phyloP scores from a whole-genome alignment of 225 moss, liverwort and hornwort species.

The Pseudisothecium myosuroides region DNA sequence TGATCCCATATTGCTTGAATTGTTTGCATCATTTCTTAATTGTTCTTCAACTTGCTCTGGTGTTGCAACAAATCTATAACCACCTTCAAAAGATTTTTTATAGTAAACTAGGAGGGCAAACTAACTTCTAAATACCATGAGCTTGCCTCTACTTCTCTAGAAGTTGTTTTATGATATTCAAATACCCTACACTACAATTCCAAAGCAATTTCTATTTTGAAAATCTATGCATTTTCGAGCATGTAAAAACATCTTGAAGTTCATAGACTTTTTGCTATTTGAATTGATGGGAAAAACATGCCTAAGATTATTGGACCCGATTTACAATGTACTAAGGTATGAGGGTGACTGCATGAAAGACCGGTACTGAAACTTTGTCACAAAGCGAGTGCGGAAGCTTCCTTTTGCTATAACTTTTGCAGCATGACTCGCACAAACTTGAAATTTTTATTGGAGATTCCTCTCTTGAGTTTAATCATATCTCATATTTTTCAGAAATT shows the following conservation, averaged over 20 bases:
- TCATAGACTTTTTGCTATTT: background rate
- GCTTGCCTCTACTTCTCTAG: fast-evolving
- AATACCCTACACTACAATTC: background rate
- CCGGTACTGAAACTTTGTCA: no score
- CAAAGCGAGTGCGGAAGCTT: no score
- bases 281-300: fast-evolving
- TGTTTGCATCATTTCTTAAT: background rate
- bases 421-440: no score
- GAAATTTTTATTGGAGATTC: no score
- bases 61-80: background rate
- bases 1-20: background rate
- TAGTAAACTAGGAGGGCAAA: background rate
- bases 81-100: background rate
- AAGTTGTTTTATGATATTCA: no score
- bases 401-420: no score
- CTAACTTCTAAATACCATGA: background rate
- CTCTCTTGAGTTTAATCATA: no score
- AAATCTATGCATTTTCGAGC: background rate
- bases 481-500: no score
- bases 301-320: background rate
- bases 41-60: fast-evolving
- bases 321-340: background rate
- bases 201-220: background rate
- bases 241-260: background rate
- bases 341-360: no score